Percentiles rank a stretch among this genome's conserved stretches.
Evolutionary conservation across 202 grass and related monocot genomes (phyloP).

Genomic region (Musa balbisiana): DNA sequence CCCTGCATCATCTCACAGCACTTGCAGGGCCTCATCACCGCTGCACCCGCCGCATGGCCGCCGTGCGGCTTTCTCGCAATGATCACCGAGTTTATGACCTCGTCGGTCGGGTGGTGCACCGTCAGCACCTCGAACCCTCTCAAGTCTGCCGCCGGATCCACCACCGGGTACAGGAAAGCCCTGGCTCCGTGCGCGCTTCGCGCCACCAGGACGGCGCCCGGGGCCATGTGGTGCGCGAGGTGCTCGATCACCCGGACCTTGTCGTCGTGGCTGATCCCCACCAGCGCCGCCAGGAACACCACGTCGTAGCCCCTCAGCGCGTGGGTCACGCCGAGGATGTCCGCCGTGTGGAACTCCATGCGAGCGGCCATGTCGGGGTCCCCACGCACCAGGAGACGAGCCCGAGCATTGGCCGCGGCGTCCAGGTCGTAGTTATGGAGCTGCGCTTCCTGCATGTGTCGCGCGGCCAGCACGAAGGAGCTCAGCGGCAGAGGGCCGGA

Average conservation of each 20-base stretch:
- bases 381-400: constrained; percentile 37
- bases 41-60: neutral
- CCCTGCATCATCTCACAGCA: constrained; percentile 50
- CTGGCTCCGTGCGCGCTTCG: constrained; percentile 75
- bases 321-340: constrained; percentile 37
- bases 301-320: constrained; percentile 49
- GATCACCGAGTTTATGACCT: constrained; percentile 85
- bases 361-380: constrained; percentile 36
- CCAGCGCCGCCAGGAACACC: constrained; percentile 77
- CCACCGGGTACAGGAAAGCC: constrained; percentile 74
- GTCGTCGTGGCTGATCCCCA: constrained; percentile 56
- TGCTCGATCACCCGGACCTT: constrained; percentile 54
- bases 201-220: constrained; percentile 51
- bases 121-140: constrained; percentile 54
- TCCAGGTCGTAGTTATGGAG: constrained; percentile 67
- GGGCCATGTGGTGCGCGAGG: constrained; percentile 51
- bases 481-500: constrained; percentile 74
- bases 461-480: constrained; percentile 52
- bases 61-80: constrained; percentile 45
- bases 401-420: constrained; percentile 43
- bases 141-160: constrained; percentile 36
- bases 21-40: constrained; percentile 41
- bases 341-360: constrained; percentile 61
- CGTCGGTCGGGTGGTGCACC: constrained; percentile 61
- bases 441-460: constrained; percentile 42